Evolutionary conservation across 2,329 filamentous ascomycete species (phyloP).

Genomic region (Sporothrix humicola): DNA sequence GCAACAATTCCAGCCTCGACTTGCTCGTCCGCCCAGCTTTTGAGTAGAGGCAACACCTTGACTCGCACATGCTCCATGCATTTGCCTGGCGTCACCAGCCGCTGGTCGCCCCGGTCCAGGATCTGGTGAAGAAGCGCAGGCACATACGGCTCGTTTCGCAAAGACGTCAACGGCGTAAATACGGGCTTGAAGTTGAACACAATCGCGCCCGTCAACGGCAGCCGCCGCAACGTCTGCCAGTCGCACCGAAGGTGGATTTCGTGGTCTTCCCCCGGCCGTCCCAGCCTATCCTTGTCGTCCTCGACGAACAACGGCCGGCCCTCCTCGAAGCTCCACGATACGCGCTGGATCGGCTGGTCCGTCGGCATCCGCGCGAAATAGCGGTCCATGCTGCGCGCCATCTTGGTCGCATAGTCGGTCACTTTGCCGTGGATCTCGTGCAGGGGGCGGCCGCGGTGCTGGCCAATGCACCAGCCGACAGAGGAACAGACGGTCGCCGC

Average conservation of each 20-base stretch:
- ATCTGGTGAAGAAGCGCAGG: constrained; percentile 72
- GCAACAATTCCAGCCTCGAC: constrained; percentile 49
- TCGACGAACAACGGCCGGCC: constrained; percentile 69
- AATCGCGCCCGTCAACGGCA: constrained; percentile 76
- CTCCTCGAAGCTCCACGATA: constrained; percentile 82
- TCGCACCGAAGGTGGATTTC: constrained; percentile 77
- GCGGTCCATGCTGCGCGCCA: constrained; percentile 87
- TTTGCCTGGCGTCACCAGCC: constrained; percentile 64
- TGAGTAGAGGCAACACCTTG: constrained; percentile 68
- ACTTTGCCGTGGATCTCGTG: constrained; percentile 75
- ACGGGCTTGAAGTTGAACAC: constrained; percentile 90
- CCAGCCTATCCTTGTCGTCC: constrained; percentile 59
- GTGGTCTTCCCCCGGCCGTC: constrained; percentile 49
- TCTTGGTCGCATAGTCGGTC: constrained; percentile 85
- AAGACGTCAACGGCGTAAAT: constrained; percentile 74
- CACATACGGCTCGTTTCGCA: constrained; percentile 74
- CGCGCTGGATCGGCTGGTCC: constrained; percentile 78
- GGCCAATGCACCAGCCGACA: constrained; percentile 77
- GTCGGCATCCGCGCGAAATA: constrained; percentile 73
- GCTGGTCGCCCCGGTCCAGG: constrained; percentile 62
- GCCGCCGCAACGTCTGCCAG: constrained; percentile 82
- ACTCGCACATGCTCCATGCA: constrained; percentile 81
- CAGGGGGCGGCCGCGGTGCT: constrained; percentile 74
- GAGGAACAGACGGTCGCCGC: constrained; percentile 80
- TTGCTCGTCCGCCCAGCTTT: constrained; percentile 70